Evolutionary conservation across 495 filamentous ascomycete genomes (phyloP).

Genomic region (Hypoxylon cercidicola): DNA sequence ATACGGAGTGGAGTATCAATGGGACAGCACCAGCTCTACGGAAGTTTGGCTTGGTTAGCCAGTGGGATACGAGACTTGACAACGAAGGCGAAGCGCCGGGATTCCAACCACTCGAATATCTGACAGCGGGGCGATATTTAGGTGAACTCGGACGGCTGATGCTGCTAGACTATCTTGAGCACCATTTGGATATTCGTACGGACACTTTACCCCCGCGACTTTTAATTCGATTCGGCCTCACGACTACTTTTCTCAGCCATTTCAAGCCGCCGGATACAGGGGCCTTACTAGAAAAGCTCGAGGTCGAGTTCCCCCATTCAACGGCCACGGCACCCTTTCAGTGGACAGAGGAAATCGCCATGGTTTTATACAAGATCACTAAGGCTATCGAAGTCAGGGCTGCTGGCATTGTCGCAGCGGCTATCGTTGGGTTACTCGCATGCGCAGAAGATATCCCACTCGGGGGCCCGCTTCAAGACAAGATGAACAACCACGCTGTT

Average conservation of each 20-base stretch:
- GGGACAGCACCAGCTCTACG: slow-evolving; percentile 74
- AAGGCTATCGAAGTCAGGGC: slow-evolving; percentile 73
- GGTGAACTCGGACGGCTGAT: slow-evolving; percentile 83
- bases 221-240: slow-evolving; percentile 69
- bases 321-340: slow-evolving; percentile 56
- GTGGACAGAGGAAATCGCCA: slow-evolving; percentile 69
- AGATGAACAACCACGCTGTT: slow-evolving; percentile 9
- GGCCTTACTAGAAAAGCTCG: slow-evolving; percentile 61
- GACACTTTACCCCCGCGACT: slow-evolving; percentile 69
- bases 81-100: slow-evolving; percentile 73
- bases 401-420: slow-evolving; percentile 76
- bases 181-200: slow-evolving; percentile 48
- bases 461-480: slow-evolving; percentile 20
- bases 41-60: slow-evolving; percentile 71
- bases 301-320: slow-evolving; percentile 63
- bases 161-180: slow-evolving; percentile 71
- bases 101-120: slow-evolving; percentile 89
- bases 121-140: slow-evolving; percentile 85
- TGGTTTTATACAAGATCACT: slow-evolving; percentile 68
- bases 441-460: slow-evolving; percentile 70
- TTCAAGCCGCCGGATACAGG: slow-evolving; percentile 63
- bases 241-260: slow-evolving; percentile 77
- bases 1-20: slow-evolving; percentile 88
- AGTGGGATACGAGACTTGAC: slow-evolving; percentile 77
- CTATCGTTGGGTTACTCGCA: slow-evolving; percentile 73